These are phyloP conservation scores for Camelina hispida DNA, from an alignment of 345 rosid species.

Conservation along the genomic window DNA sequence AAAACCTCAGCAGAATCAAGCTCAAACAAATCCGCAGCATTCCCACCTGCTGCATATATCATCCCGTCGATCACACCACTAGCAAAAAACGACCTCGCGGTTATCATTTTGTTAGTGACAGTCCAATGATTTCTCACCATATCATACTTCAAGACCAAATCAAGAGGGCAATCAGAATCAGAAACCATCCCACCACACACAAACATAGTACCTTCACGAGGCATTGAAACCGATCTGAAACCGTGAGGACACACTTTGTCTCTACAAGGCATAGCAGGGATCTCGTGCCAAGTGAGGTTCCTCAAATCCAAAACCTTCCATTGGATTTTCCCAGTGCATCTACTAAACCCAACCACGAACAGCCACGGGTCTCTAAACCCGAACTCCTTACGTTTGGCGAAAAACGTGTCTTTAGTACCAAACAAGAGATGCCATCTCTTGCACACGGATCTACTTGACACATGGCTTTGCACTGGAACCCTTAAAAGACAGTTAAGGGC, in stretches of 20 bases:
- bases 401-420: conserved; percentile 70
- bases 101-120: conserved; percentile 63
- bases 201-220: conserved; percentile 65
- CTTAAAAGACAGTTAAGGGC: conserved; percentile 80
- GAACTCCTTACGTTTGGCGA: conserved; percentile 65
- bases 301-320: conserved; percentile 85
- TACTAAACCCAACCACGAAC: conserved; percentile 73
- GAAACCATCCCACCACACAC: conserved; percentile 90
- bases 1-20: conserved; percentile 79
- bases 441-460: conserved; percentile 68
- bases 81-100: conserved; percentile 79
- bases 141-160: conserved; percentile 77
- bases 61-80: conserved; percentile 70
- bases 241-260: conserved; percentile 84
- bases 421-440: conserved; percentile 81
- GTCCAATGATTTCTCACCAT: conserved; percentile 84
- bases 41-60: conserved; percentile 90
- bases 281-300: conserved; percentile 77
- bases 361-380: conserved; percentile 89
- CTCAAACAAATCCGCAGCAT: conserved; percentile 69
- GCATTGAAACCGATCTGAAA: conserved; percentile 66
- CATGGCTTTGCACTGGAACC: conserved; percentile 72
- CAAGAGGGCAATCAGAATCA: conserved; percentile 79
- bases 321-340: conserved; percentile 74
- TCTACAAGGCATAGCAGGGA: conserved; percentile 83